Base-by-base conservation (phyloP, 371 early-diverging fungal genomes). In the Apophysomyces ossiformis region DNA sequence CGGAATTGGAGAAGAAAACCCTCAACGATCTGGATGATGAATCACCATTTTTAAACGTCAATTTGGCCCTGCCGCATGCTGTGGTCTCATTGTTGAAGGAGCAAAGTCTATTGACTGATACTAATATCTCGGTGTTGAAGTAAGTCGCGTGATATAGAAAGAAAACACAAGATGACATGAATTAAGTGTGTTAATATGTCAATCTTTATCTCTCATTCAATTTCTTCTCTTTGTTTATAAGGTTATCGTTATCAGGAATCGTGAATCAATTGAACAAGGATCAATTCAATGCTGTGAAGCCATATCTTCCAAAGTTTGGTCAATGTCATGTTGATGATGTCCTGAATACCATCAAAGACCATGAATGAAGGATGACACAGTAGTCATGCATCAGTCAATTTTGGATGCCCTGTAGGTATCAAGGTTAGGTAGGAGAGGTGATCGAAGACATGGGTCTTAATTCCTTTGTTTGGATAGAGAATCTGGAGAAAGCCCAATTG, bases 361-460 rank as follows among this genome's bases (percentile, higher is more conserved):
- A 50, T 62, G 15, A 62, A 62, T 62, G 62, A 62, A 62, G 62
- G 47, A 62, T 16, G 62, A 62, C 46, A 62, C 62, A 62, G 21
- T 62, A 50, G 11, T 47, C 32, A 62, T 44, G 62, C 46, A 36
- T 62, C 35, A 47, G 37, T 62, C 62, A 45, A 62, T 62, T 62
- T 62, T 62, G 62, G 50, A 46, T 50, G 35, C 50, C 47, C 21
- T 62, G 50, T 62, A 62, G 37, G 62, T 62, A 62, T 37, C 50
- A 47, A 62, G 50, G 37, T 45, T 37, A 36, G 0, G 36, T 46
- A 35, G 45, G 50, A 62, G 43, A 43, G 2, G 15, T 43, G 43
- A 43, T 43, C 43, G 43, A 50, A 50, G 36, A 35, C 32, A 62
- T 50, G 50, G 46, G 15, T 62, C 37, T 37, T 47, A 13, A 62